Base-by-base conservation (phyloP, 768 basidiomycete genomes). In the Sporobolomyces roseus region DNA sequence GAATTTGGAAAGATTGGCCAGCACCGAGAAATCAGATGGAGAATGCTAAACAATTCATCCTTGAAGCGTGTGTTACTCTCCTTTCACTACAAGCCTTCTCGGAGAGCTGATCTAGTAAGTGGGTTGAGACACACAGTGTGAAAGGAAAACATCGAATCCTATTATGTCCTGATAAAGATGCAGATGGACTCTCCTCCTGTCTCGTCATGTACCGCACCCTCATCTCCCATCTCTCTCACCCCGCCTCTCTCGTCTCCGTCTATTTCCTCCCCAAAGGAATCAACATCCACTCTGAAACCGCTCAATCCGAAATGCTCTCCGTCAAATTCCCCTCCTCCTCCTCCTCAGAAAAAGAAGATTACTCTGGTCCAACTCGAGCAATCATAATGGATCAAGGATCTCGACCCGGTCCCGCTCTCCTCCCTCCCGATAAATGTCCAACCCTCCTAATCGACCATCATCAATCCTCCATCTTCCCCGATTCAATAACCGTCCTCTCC, bases 381-480 rank as follows among this genome's bases (percentile, higher is more conserved):
- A 75, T 83, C 56, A 77, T 82, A 0, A 75, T 82, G 33, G 83
- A 83, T 76, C 82, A 83, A 74, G 83, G 82, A 1, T 81, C 80
- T 61, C 75, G 83, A 23, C 78, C 79, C 0, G 81, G 81, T 3
- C 75, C 74, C 7, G 63, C 80, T 1, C 60, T 81, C 2, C 73
- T 80, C n/a, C 74, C 76, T 19, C 48, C 62, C 33, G 33, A 70
- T 50, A 29, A 63, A 41, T 29, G 59, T 45, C n/a, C 52, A 38
- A 75, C 74, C 25, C 78, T 83, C 35, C 75, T 83, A 43, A 74
- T 83, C n/a, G 83, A 83, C 74, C 83, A 83, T 74, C 83, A 83
- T 73, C 77, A 79, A 74, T 81, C 79, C 23, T 75, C 76, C 25
- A 77, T 79, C 66, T 83, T 80, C 68, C 81, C 82, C 1, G 76